phyloP scores from a whole-genome alignment of 768 basidiomycete genomes.

The Amyloporia xantha region DNA sequence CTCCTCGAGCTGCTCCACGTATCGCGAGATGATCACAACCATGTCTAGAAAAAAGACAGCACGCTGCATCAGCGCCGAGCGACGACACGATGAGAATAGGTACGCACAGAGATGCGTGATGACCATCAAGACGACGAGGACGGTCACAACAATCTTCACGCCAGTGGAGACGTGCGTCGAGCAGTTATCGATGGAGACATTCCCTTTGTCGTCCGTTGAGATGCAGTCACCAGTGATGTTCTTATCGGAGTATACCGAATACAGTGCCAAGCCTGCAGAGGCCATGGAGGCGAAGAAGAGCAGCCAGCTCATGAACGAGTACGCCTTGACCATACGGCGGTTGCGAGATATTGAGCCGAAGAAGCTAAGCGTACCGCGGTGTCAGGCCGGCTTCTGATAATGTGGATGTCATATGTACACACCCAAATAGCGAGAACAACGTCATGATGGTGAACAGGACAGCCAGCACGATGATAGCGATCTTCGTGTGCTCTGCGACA shows the following conservation, averaged over 20 bases:
- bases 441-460: slow-evolving; percentile 18
- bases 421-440: slow-evolving; percentile 23
- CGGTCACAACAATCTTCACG: slow-evolving; percentile 19
- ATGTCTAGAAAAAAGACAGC: no score
- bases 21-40: slow-evolving; percentile 21
- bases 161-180: slow-evolving; percentile 13
- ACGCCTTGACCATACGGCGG: slow-evolving; percentile 22
- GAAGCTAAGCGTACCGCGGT: slow-evolving; percentile 13
- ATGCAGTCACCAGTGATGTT: slow-evolving; percentile 13
- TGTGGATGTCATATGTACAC: slow-evolving; percentile 3
- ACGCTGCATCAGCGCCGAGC: slow-evolving; percentile 11
- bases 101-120: slow-evolving; percentile 21
- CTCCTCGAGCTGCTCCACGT: slow-evolving; percentile 24
- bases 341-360: slow-evolving; percentile 22
- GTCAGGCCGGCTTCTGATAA: no score
- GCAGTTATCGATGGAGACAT: slow-evolving; percentile 8
- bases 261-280: slow-evolving; percentile 17
- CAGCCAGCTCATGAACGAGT: slow-evolving; percentile 19
- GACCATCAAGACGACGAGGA: slow-evolving; percentile 13
- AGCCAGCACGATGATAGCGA: slow-evolving; percentile 15
- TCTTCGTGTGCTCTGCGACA: slow-evolving; percentile 7
- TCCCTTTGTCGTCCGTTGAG: slow-evolving; percentile 10
- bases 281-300: slow-evolving; percentile 16
- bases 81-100: background rate
- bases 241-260: slow-evolving; percentile 16